Evolutionary conservation across 2,329 filamentous ascomycete species (phyloP), one percentile per base, ranked within the genome.

Genomic region (Aspergillus intermedius): DNA sequence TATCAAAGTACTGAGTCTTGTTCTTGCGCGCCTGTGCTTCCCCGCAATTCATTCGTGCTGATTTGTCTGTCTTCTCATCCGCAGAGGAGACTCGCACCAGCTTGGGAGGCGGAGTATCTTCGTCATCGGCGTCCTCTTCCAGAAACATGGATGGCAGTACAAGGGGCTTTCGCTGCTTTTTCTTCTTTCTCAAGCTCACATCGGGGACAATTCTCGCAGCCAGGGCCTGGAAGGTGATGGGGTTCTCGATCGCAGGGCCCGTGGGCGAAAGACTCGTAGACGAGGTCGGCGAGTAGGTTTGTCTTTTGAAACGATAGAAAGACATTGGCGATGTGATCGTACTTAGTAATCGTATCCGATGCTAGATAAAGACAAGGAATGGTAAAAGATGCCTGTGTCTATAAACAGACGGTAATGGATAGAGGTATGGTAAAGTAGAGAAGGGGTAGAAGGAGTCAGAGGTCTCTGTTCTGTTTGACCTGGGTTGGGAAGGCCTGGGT

Each of bases 1-100:
- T 66, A 30, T 67, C 65, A 48, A 69, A 74, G 51, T 71, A 72
- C 47, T 68, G 65, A 19, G 55, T 71, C 50, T 63, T 68, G 48
- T 62, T 59, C 47, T 57, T 63, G 37, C 61, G 50, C 6, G 62
- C 46, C n/a, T 62, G 57, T 25, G 54, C 49, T 35, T 58, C 52
- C 42, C 59, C 54, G 5, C 51, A 25, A 37, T 42, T 51, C 44
- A 56, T 54, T 22, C 45, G 47, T 42, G 48, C 47, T 17, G 55
- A 44, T 25, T 46, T 53, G 21, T 44, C 44, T 3, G 53, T 43
- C 48, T 50, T 57, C 23, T 44, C 25, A 5, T 60, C 57, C 7
- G 55, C 34, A 17, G 52, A 42, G 21, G 53, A 35, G 15, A 51
- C 45, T 13, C 47, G 46, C 6, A 48, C 51, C 49, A 58, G 15